Base-by-base conservation (phyloP, 768 basidiomycete species). In the Russula sp. region DNA sequence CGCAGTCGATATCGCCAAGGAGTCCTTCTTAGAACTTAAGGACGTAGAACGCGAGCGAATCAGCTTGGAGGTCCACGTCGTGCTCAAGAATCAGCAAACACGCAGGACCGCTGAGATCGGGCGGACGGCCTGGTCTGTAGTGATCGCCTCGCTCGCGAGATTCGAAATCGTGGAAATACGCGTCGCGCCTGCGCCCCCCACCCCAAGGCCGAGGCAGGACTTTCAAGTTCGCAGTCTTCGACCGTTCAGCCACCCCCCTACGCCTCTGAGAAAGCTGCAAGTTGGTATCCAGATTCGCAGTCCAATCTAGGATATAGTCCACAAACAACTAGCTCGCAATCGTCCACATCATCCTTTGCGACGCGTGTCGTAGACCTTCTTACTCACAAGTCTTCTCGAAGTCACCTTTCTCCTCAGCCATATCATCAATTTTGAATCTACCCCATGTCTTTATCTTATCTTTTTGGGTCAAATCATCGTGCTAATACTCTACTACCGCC, bases 161-260 rank as follows among this genome's bases (percentile, higher is more conserved):
- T 73, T 69, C 66, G 74, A 75, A 63, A 69, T 74, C 52, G 55
- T 75, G n/a, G 71, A 73, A 38, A 51, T 75, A 61, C 53, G 57
- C 53, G 42, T 75, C 65, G 40, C 30, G 3, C 13, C 20, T 2
- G 22, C 1, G 46, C 46, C 46, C 1, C 22, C 0, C 9, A 18
- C 18, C 40, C 49, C 58, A 59, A 57, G 22, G n/a, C 52, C 8
- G 38, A 16, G 44, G 5, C 5, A 0, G 30, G 44, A 30, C 9
- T 32, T 14, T 46, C 57, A 9, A 20, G 34, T 32, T 22, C 50
- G 7, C 18, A 10, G 9, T 18, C 52, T 5, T 34, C n/a, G 28
- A 40, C 18, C 51, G 30, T 11, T 6, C 60, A 68, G n/a, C 32
- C 48, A 8, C 69, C 61, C 7, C 71, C 71, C 3, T 54, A 58